Evolutionary conservation across 768 basidiomycete species (phyloP), one percentile per base, ranked within the genome.

Genomic region (Xerocomus spinulosus): DNA sequence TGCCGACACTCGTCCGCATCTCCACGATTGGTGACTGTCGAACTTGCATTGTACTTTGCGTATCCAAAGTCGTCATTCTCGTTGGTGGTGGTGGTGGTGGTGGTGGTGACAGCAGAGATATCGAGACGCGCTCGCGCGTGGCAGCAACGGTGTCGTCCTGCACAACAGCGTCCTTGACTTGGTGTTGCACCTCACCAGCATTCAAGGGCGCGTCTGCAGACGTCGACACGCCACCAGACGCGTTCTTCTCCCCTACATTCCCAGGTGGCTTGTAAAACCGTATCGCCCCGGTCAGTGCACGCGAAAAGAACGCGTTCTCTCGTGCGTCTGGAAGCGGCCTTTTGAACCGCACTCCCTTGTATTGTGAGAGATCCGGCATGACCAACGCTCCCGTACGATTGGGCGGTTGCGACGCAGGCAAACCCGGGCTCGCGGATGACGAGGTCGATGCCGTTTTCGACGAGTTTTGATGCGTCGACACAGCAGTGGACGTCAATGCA

Each of bases 361-460:
- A 64, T 26, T 18, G 53, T 17, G 62, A 64, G 17, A 63, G 51
- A 21, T 62, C 55, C 4, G 62, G 62, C 30, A 64, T 53, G 4
- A 45, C 39, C 15, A 64, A 7, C 33, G 38, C n/a, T 12, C 46
- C 28, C 18, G 39, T 0, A 12, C 23, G 23, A 9, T 29, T 18
- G 10, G 45, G 15, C 14, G 41, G 26, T 33, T 48, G 51, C 13
- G 50, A 45, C 6, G 25, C 30, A 9, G 44, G 32, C 10, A 45
- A 28, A n/a, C 33, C 25, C 25, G 51, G 36, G 23, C 42, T 43
- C 3, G 10, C 23, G 12, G 48, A 39, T 4, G 48, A 18, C 5
- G 44, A n/a, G 2, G 46, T 13, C 32, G 32, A 40, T 4, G 10
- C 33, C 3, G 49, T 49, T 17, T 24, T n/a, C 2, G 51, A 20